Evolutionary conservation across 73 alveolate genomes (phyloP), one percentile per base, ranked within the genome.

Genomic region (Symbiodinium pilosum): DNA sequence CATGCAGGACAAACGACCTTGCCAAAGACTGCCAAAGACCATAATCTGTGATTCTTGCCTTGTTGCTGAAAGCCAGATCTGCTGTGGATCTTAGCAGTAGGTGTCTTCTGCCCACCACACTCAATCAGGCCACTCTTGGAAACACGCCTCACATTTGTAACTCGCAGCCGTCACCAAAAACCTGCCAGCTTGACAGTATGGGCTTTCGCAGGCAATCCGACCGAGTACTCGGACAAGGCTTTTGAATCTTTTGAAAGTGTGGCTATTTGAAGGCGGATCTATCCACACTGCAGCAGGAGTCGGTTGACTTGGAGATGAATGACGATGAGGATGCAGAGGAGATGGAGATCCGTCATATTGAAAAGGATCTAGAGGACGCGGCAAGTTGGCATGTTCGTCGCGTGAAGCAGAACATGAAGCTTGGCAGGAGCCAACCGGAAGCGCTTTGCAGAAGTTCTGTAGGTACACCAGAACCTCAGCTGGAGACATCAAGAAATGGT

Each of bases 361-460:
- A 64, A 64, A 64, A 28, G 81, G 81, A 64, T 28, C 81, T 64
- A 18, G 38, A 64, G 81, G 81, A 26, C 14, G 5, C 39, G 38
- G 6, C 59, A 9, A 47, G 59, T 47, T 47, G 59, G 59, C 14
- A 47, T 47, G 59, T 47, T 47, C 59, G 21, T 47, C 59, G 59
- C 59, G n/a, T n/a, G n/a, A n/a, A n/a, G n/a, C n/a, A n/a, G n/a
- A n/a, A n/a, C n/a, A n/a, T n/a, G n/a, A n/a, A n/a, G n/a, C n/a
- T n/a, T n/a, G 14, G 59, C 81, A 64, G 81, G 81, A 64, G 81
- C 81, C 81, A 38, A 64, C 81, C 1, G 81, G 81, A 64, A 64
- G 39, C 41, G 12, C 41, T 64, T n/a, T 64, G 24, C 81, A 64
- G 41, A 64, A 64, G 41, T 64, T 64, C 81, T 64, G 81, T n/a